Evolutionary conservation across 2,329 filamentous ascomycete species (phyloP), one percentile per base, ranked within the genome.

Genomic region (Metarhizium brunneum): DNA sequence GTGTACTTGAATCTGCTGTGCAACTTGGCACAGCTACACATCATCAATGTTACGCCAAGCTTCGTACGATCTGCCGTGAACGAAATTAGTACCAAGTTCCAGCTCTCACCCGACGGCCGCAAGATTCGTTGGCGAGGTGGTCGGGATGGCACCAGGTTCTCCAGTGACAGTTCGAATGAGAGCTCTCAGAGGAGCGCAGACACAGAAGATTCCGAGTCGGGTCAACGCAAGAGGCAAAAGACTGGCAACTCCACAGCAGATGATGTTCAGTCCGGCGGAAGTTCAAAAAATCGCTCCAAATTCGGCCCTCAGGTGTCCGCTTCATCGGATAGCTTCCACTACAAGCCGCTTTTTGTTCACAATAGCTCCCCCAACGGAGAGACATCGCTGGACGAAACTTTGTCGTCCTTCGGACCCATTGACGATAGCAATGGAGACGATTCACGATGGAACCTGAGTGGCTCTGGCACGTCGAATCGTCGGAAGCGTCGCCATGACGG

Each of bases 11-110:
- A 94, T 62, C 72, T 95, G 1, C 76, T 95, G 1, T 85, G 86
- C 65, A 91, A 87, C 64, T 80, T 95, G 75, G 90, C 90, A 0
- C 90, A 95, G 69, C 73, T 95, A 18, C 90, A 95, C 63, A 92
- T 91, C 0, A 79, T 94, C 61, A 92, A 90, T 57, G 89, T 95
- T 1, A 91, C 90, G 0, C 79, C 85, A 0, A 83, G 86, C 32
- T 92, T 92, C 63, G 84, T 94, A 43, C 84, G 87, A 56, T 81
- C 81, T 40, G 87, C 90, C 0, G 77, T 95, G 1, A 73, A 76
- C 0, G 83, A 87, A 52, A 81, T 84, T 60, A 92, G 88, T 63
- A 79, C 80, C 20, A 88, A 87, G 62, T 85, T 95, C 53, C 88
- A 95, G 65, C 67, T 95, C 0, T 92, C 89, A 0, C 75, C 76